phyloP scores from a whole-genome alignment of 768 basidiomycete genomes.

The Pulveroboletus ravenelii region DNA sequence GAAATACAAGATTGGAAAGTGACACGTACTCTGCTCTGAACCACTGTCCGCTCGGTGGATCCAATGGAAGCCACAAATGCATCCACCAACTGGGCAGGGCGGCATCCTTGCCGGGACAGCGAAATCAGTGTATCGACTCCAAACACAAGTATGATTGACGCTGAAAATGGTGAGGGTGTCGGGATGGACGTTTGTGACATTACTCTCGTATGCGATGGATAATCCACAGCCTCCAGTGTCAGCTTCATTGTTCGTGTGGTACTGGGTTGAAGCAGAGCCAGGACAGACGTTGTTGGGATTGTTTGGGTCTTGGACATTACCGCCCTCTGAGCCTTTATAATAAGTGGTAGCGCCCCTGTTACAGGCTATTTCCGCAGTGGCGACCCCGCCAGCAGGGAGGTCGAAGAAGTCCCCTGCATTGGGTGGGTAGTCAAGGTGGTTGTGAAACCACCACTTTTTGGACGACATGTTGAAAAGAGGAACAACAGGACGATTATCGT shows the following conservation, averaged over 20 bases:
- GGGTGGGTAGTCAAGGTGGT: constrained; percentile 55
- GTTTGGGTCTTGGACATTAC: constrained; percentile 44
- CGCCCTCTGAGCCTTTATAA: constrained; percentile 48
- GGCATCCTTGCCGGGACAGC: constrained; percentile 57
- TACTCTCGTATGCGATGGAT: constrained; percentile 71
- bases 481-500: constrained; percentile 60
- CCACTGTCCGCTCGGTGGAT: constrained; percentile 59
- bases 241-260: too few species aligned
- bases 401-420: constrained; percentile 51
- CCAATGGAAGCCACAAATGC: constrained; percentile 73
- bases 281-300: constrained; percentile 54
- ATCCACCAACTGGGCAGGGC: constrained; percentile 57
- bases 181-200: constrained; percentile 33
- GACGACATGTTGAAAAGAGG: constrained; percentile 38
- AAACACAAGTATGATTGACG: background rate
- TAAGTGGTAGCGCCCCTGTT: constrained; percentile 59
- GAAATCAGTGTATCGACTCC: background rate
- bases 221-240: too few species aligned
- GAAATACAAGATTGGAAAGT: background rate
- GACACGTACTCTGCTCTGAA: constrained; percentile 53
- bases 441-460: constrained; percentile 58
- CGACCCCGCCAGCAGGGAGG: constrained; percentile 53
- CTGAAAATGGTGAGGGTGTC: background rate
- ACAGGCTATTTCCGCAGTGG: constrained; percentile 51
- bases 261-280: constrained; percentile 37